Percentiles rank a stretch among this genome's conserved stretches.
Evolutionary conservation across 2,329 filamentous ascomycete species (phyloP).

Genomic region (Metarhizium album): DNA sequence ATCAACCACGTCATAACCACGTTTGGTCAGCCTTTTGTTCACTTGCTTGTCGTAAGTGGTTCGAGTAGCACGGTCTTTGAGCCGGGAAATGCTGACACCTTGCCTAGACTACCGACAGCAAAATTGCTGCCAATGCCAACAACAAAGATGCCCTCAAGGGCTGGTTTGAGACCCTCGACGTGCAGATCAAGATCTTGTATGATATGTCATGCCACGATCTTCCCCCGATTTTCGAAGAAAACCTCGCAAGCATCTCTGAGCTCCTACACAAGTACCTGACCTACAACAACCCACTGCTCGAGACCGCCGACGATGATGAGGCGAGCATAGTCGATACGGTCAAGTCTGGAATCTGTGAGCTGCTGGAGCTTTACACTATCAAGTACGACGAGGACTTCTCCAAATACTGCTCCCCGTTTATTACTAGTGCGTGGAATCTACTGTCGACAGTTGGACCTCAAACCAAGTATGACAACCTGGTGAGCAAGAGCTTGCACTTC

Average conservation of each 20-base stretch:
- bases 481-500: slow-evolving; percentile 91
- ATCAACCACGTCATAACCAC: slow-evolving; percentile 89
- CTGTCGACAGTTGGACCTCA: slow-evolving; percentile 77
- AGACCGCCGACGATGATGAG: slow-evolving; percentile 83
- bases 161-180: slow-evolving; percentile 75
- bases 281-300: slow-evolving; percentile 75
- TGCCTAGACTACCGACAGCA: slow-evolving; percentile 51
- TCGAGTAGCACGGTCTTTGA: background rate
- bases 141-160: slow-evolving; percentile 65
- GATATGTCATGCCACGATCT: slow-evolving; percentile 97
- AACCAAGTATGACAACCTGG: slow-evolving; percentile 87
- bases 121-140: slow-evolving; percentile 63
- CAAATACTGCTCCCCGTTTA: slow-evolving; percentile 68
- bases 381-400: slow-evolving; percentile 96
- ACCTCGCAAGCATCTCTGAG: slow-evolving; percentile 63
- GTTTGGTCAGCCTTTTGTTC: slow-evolving; percentile 76
- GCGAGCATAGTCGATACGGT: slow-evolving; percentile 74
- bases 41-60: slow-evolving; percentile 57
- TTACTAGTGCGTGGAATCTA: slow-evolving; percentile 82
- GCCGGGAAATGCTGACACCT: slow-evolving; percentile 5
- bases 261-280: slow-evolving; percentile 87
- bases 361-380: slow-evolving; percentile 77
- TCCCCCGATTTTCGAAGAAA: slow-evolving; percentile 87
- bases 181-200: slow-evolving; percentile 86
- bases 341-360: slow-evolving; percentile 89